Base-by-base conservation (phyloP, 257 asterid species). In the Eucommia ulmoides region DNA sequence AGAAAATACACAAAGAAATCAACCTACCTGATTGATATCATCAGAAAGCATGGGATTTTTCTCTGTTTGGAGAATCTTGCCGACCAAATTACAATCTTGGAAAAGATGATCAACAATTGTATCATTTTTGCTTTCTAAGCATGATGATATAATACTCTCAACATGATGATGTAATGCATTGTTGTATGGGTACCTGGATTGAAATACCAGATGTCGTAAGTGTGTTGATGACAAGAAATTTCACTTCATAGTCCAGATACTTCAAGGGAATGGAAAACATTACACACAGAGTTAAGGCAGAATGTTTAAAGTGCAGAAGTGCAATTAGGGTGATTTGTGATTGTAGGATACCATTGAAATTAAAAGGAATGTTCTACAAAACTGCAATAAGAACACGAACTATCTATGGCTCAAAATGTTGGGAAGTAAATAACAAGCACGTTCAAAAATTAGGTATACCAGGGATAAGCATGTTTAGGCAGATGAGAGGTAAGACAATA, bases 131-230 rank as follows among this genome's bases (percentile, higher is more conserved):
- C 92, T 84, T 55, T 79, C 97, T 79, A 84, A 60, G 69, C 95
- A 84, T 54, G 95, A 84, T 66, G 68, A 79, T 68, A 88, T 59
- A 48, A 84, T 81, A 75, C 94, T 88, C 81, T 84, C 97, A 61
- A 81, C 97, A 33, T 88, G 92, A 75, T 84, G 95, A 68, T 88
- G 97, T 68, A 88, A 73, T 18, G 94, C 95, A 75, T 88, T 88
- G 66, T 88, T 88, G 74, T 60, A 88, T 1, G 97, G 92, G 51
- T 84, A 88, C 83, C 97, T 88, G 77, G 50, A 71, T 23, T 4
- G n/a, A 35, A 3, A 35, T 35, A 9, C 15, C 16, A 18, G 44
- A 35, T 18, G 15, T 35, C 16, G 44, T 9, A 35, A 2, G 44
- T 35, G 44, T n/a, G n/a, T n/a, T n/a, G n/a, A n/a, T n/a, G n/a